Evolutionary conservation across 2,329 filamentous ascomycete species (phyloP).

Genomic region (Pezicula radicicola): DNA sequence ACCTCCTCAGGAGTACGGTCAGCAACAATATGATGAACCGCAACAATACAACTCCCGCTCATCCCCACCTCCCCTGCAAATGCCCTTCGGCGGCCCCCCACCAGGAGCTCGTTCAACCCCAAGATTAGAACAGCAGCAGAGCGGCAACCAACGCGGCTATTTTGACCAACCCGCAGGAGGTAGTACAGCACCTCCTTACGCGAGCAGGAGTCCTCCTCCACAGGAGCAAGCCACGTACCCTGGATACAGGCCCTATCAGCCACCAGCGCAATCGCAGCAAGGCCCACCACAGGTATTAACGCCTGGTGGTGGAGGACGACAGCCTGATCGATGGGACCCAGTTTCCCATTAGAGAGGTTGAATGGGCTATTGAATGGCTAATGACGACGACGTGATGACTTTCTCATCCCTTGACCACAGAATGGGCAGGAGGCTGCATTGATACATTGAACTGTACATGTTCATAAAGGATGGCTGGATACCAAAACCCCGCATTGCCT

Average conservation of each 20-base stretch:
- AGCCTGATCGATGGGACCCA: constrained; percentile 23
- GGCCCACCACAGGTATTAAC: constrained; percentile 2
- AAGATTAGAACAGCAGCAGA: not conserved
- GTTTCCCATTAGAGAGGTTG: constrained; percentile 12
- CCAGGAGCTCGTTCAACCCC: constrained; percentile 5
- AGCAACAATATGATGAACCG: not conserved
- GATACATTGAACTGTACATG: no score
- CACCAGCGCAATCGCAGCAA: constrained; percentile 2
- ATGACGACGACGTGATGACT: constrained; percentile 6
- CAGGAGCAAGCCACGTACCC: constrained; percentile 16
- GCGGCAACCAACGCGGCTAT: constrained; percentile 9
- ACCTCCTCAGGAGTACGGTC: not conserved
- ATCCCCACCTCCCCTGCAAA: constrained; percentile 11
- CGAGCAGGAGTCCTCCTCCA: constrained; percentile 19
- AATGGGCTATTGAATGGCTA: not conserved
- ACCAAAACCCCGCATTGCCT: not conserved
- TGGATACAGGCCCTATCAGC: constrained; percentile 20
- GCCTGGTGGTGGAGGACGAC: constrained; percentile 10
- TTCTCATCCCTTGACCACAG: not conserved
- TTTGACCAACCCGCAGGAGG: constrained; percentile 3
- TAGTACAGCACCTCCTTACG: constrained; percentile 15
- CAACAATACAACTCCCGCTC: constrained; percentile 9
- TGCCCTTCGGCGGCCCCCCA: constrained; percentile 7
- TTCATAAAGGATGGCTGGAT: no score
- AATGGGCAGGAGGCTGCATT: no score